Evolutionary conservation across 1,284 basidiomycete species (phyloP).

Genomic region (Athelia psychrophila): DNA sequence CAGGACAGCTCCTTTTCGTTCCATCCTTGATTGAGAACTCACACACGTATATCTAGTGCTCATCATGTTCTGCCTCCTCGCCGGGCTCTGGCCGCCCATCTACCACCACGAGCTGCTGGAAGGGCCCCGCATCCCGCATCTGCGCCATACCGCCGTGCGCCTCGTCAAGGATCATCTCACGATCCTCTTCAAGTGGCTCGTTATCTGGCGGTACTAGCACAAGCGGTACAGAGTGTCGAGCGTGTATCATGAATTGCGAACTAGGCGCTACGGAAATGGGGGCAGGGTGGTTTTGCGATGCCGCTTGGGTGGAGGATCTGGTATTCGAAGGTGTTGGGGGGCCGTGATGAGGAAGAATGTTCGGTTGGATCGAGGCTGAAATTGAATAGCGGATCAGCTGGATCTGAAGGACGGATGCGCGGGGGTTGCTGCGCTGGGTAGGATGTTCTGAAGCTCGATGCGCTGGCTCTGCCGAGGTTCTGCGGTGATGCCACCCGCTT

Average conservation of each 20-base stretch:
- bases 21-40: no score
- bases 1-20: no score
- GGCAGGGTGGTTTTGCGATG: slow-evolving; percentile 39
- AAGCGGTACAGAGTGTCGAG: slow-evolving; percentile 34
- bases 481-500: no score
- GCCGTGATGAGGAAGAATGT: slow-evolving; percentile 40
- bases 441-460: slow-evolving; percentile 44
- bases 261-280: slow-evolving; percentile 34
- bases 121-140: slow-evolving; percentile 29
- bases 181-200: slow-evolving; percentile 41
- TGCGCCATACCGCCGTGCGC: slow-evolving; percentile 31
- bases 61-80: slow-evolving; percentile 28
- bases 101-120: slow-evolving; percentile 30
- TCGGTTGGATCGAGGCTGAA: slow-evolving; percentile 29
- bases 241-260: slow-evolving; percentile 46
- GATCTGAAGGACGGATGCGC: slow-evolving; percentile 38
- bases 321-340: slow-evolving; percentile 42
- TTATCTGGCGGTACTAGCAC: slow-evolving; percentile 40
- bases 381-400: slow-evolving; percentile 42
- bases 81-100: slow-evolving; percentile 24
- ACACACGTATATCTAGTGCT: slow-evolving; percentile 39
- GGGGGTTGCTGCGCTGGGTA: slow-evolving; percentile 35
- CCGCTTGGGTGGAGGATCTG: slow-evolving; percentile 33
- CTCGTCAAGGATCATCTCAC: slow-evolving; percentile 29
- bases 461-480: slow-evolving; percentile 41